Conservation (phyloP, 1,284 basidiomycete genomes). For the Sporisorium reilianum region DNA sequence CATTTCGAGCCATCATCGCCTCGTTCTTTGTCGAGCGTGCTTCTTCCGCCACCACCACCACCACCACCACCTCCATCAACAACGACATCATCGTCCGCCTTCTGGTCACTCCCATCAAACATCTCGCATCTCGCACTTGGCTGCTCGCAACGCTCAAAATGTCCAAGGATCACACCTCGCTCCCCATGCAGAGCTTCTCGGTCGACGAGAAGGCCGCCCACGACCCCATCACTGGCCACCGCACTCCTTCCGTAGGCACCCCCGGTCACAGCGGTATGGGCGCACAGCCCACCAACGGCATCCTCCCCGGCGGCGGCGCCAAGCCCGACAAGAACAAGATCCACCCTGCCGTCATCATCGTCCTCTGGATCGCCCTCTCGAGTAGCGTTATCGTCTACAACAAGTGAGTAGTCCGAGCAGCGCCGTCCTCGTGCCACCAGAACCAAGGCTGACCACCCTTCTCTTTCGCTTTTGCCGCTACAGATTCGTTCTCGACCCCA, state of each 20-base stretch:
- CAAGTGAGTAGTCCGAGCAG: constrained; percentile 47
- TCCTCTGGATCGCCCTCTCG: constrained; percentile 89
- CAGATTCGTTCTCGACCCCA: constrained; percentile 49
- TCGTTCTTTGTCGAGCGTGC: not conserved
- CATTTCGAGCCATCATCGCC: not conserved
- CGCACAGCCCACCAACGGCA: constrained; percentile 40
- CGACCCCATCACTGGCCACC: constrained; percentile 63
- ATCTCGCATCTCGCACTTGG: constrained; percentile 5
- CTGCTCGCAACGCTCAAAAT: constrained; percentile 25
- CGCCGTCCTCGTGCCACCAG: not conserved
- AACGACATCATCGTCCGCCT: not conserved
- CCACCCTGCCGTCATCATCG: constrained; percentile 77
- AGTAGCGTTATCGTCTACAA: constrained; percentile 96
- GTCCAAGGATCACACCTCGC: constrained; percentile 62
- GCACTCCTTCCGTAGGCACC: constrained; percentile 53
- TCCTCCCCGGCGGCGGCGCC: constrained; percentile 53
- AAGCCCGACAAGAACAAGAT: constrained; percentile 63
- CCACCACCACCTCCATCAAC: constrained; percentile 1
- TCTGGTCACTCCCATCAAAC: not conserved
- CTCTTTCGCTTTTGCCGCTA: not conserved
- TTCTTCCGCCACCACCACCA: constrained; percentile 24
- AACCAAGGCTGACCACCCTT: not conserved
- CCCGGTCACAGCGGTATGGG: constrained; percentile 56
- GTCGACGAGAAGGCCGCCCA: constrained; percentile 65
- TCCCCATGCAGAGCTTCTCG: constrained; percentile 61